Evolutionary conservation across 805 yeast species (phyloP), one percentile per base, ranked within the genome.

Genomic region (Saccharomycopsis synnaedendra): DNA sequence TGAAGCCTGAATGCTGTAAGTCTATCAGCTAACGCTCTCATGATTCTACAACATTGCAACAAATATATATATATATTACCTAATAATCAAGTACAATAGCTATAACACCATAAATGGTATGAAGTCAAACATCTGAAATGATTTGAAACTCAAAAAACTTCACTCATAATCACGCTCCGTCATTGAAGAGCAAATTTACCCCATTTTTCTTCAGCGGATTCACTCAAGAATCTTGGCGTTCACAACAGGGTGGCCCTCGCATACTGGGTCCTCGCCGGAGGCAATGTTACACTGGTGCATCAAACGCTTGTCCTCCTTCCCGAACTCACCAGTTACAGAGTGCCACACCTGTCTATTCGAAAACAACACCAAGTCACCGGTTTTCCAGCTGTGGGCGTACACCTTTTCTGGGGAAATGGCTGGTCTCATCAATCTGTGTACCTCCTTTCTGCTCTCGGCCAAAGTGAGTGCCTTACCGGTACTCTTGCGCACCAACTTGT

Each of bases 241-340:
- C 11, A 37, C 46, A 5, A 46, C 54, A 9, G 46, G 49, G 39
- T 48, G 54, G 10, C 50, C 54, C 19, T 49, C 48, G 37, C 59
- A 57, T 4, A 65, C 60, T 3, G 95, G 95, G 59, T 83, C 90
- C 10, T 60, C 55, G 5, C 87, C 89, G 59, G 86, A 76, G 27
- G 96, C 95, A 61, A 87, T 84, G 66, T 87, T 87, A 67, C 96
- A 87, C 67, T 87, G 96, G 61, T 87, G 96, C 94, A 87, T 86
- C 60, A 87, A 70, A 64, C 96, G 76, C 58, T 76, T 78, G 60
- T 86, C 93, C 43, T 82, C 85, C 19, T 74, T 73, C 19, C 75
- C 80, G 65, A 87, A 82, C 64, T 86, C 95, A 45, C 96, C 95
- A 10, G 95, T 86, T 33, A 87, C 96, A 1, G 90, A 78, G 61